Conservation (phyloP, 192 early-diverging fungal species). For the Linderina pennispora region DNA sequence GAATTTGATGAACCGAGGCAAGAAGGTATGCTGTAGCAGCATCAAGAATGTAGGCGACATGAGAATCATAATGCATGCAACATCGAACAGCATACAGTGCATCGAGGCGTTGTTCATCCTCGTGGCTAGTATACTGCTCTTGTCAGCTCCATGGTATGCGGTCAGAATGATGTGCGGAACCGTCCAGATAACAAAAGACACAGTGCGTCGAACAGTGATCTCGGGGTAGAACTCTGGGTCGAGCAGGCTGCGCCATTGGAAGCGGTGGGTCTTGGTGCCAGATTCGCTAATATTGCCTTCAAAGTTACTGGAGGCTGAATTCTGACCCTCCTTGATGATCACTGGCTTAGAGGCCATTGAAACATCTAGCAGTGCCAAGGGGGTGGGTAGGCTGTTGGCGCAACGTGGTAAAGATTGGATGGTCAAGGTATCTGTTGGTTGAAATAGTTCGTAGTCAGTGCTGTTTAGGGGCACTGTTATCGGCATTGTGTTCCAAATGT, state of each 20-base stretch:
- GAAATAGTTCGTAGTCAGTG: too few species aligned
- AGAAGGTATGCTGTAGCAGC: constrained; percentile 50
- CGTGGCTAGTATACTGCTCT: constrained; percentile 1
- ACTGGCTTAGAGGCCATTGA: too few species aligned
- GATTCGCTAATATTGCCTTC: too few species aligned
- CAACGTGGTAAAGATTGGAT: too few species aligned
- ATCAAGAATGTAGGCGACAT: constrained; percentile 72
- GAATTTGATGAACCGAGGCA: constrained; percentile 56
- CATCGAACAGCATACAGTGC: constrained; percentile 39
- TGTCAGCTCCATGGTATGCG: constrained; percentile 5
- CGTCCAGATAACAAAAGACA: constrained; percentile 34
- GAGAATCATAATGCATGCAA: constrained; percentile 71
- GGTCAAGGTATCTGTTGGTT: too few species aligned
- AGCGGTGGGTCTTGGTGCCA: neutral
- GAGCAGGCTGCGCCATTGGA: constrained; percentile 5
- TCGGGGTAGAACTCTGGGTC: constrained; percentile 29
- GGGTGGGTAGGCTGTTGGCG: too few species aligned
- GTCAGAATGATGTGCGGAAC: constrained; percentile 28
- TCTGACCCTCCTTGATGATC: too few species aligned
- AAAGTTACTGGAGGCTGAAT: too few species aligned
- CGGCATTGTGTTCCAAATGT: too few species aligned
- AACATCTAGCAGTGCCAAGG: too few species aligned
- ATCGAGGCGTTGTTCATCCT: constrained; percentile 20
- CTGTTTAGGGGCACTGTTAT: too few species aligned
- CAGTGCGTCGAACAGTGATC: constrained; percentile 21